Conservation (phyloP, 176 grass and related monocot species). For the Bromus sterilis region DNA sequence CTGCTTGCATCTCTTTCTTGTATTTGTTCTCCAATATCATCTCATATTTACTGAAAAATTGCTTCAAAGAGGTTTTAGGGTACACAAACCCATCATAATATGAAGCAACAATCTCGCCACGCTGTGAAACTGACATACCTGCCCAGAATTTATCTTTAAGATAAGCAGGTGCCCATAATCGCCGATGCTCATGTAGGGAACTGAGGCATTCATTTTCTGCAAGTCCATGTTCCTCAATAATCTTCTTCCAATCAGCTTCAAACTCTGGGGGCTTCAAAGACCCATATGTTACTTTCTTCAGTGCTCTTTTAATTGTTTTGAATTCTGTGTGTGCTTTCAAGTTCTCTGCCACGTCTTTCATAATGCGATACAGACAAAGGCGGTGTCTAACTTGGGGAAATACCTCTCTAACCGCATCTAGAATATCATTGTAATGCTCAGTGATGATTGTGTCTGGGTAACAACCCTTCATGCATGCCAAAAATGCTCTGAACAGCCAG, state of each 20-base stretch:
- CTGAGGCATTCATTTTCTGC: slow-evolving; percentile 76
- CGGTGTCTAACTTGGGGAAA: slow-evolving; percentile 63
- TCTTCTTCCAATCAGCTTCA: slow-evolving; percentile 66
- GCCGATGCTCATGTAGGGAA: slow-evolving; percentile 70
- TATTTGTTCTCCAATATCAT: slow-evolving; percentile 81
- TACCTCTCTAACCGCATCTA: slow-evolving; percentile 58
- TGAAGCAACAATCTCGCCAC: slow-evolving; percentile 43
- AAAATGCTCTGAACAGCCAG: slow-evolving; percentile 89
- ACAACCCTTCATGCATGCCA: slow-evolving; percentile 54
- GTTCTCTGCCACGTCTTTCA: slow-evolving; percentile 76
- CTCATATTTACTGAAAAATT: slow-evolving; percentile 92
- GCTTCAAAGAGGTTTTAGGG: slow-evolving; percentile 90
- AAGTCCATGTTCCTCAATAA: slow-evolving; percentile 64
- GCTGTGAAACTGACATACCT: slow-evolving; percentile 71
- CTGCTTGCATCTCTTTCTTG: slow-evolving; percentile 84
- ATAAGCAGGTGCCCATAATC: slow-evolving; percentile 72
- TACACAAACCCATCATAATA: slow-evolving; percentile 95
- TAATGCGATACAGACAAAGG: slow-evolving; percentile 68
- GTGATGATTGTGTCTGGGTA: slow-evolving; percentile 61
- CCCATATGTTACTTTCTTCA: slow-evolving; percentile 70
- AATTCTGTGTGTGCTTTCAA: slow-evolving; percentile 67
- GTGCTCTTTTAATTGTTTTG: slow-evolving; percentile 68
- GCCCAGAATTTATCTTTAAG: slow-evolving; percentile 90
- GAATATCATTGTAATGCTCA: slow-evolving; percentile 69
- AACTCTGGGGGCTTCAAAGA: slow-evolving; percentile 65